Percentiles rank a stretch among this genome's conserved stretches.
Evolutionary conservation across 176 grass and related monocot genomes (phyloP).

Genomic region (Melocanna baccifera): DNA sequence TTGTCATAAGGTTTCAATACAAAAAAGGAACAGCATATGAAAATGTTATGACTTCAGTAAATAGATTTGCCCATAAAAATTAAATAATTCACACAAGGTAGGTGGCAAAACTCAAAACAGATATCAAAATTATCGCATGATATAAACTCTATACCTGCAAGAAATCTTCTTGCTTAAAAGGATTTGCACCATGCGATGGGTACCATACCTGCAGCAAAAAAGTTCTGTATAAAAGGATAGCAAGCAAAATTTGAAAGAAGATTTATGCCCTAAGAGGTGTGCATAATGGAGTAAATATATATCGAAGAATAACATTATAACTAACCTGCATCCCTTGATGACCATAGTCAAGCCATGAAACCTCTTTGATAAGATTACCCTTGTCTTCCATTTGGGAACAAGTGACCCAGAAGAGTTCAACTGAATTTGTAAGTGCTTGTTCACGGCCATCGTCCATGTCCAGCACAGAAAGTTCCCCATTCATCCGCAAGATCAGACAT

Average conservation of each 20-base stretch:
- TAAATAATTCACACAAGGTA: constrained; percentile 6
- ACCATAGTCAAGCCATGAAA: constrained; percentile 99
- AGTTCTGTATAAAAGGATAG: constrained; percentile 23
- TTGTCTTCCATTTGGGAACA: constrained; percentile 85
- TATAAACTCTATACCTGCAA: constrained; percentile 67
- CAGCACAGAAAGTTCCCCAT: constrained; percentile 92
- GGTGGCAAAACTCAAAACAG: constrained; percentile 15
- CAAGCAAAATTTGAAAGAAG: neutral
- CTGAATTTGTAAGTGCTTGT: constrained; percentile 78
- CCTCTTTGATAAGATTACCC: constrained; percentile 94
- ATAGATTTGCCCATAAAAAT: neutral
- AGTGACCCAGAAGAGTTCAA: constrained; percentile 95
- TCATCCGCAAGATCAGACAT: constrained; percentile 89
- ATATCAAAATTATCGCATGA: constrained; percentile 8
- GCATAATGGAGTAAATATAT: neutral
- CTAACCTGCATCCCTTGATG: constrained; percentile 97
- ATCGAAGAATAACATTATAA: constrained; percentile 19
- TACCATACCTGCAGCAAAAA: constrained; percentile 85
- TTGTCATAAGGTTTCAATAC: neutral
- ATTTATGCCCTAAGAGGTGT: neutral
- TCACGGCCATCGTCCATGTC: constrained; percentile 97
- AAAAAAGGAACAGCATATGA: neutral
- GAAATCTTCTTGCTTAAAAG: constrained; percentile 96
- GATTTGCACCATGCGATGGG: constrained; percentile 75
- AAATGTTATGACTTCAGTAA: neutral